phyloP scores from a whole-genome alignment of 208 protist species.

The Leishmania amazonensis region DNA sequence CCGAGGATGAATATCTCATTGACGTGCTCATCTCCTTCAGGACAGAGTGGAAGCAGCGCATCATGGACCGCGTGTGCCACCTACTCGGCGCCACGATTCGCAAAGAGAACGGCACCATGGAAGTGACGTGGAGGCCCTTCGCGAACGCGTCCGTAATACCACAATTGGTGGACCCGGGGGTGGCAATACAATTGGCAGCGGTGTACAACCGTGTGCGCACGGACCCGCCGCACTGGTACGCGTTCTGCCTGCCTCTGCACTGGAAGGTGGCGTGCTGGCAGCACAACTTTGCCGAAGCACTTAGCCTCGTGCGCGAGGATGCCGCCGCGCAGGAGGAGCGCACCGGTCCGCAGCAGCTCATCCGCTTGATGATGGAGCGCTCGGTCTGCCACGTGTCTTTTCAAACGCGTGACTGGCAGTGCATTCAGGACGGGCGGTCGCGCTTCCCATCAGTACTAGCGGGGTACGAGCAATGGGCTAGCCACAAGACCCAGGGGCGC shows the following conservation, averaged over 20 bases:
- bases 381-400: slow-evolving; percentile 62
- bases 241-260: slow-evolving; percentile 71
- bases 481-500: slow-evolving; percentile 63
- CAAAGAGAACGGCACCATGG: slow-evolving; percentile 10
- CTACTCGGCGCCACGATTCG: slow-evolving; percentile 65
- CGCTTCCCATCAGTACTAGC: slow-evolving; percentile 45
- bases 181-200: slow-evolving; percentile 42
- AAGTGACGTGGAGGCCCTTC: slow-evolving; percentile 56
- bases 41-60: slow-evolving; percentile 35
- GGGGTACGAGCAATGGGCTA: slow-evolving; percentile 55
- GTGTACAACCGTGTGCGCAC: slow-evolving; percentile 52
- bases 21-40: slow-evolving; percentile 41
- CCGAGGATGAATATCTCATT: slow-evolving; percentile 67
- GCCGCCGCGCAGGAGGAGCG: slow-evolving; percentile 37
- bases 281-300: slow-evolving; percentile 45
- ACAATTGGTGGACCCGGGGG: slow-evolving; percentile 46
- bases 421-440: slow-evolving; percentile 44
- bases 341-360: slow-evolving; percentile 34
- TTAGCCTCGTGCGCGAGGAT: slow-evolving; percentile 47
- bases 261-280: slow-evolving; percentile 78
- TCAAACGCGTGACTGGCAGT: slow-evolving; percentile 38
- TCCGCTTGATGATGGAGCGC: slow-evolving; percentile 49
- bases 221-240: slow-evolving; percentile 64
- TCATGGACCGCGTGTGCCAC: slow-evolving; percentile 64
- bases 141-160: slow-evolving; percentile 63